Evolutionary conservation across 2,329 filamentous ascomycete genomes (phyloP).

Genomic region (Boeremia lycopersici): DNA sequence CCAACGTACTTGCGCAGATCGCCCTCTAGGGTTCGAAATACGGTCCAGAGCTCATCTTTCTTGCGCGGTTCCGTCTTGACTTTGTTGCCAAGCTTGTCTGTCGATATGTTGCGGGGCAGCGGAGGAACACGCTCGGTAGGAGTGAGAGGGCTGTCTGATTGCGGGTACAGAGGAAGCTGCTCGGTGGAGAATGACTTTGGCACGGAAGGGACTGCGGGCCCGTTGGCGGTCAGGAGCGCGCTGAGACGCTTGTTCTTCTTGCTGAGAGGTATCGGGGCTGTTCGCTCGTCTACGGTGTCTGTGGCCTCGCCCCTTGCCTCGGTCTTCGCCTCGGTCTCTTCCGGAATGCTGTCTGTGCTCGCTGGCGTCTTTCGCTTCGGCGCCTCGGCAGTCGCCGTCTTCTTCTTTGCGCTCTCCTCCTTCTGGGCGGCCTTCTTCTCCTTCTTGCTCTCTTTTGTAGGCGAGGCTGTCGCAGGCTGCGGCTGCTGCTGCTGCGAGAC

Average conservation of each 20-base stretch:
- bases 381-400: slow-evolving; percentile 21
- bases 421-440: slow-evolving; percentile 20
- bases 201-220: slow-evolving; percentile 48
- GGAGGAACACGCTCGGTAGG: slow-evolving; percentile 48
- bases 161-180: slow-evolving; percentile 46
- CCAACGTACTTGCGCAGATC: slow-evolving; percentile 67
- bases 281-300: slow-evolving; percentile 26
- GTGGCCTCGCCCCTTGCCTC: slow-evolving; percentile 24
- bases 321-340: slow-evolving; percentile 34
- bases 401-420: slow-evolving; percentile 25
- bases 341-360: slow-evolving; percentile 37
- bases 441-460: slow-evolving; percentile 20
- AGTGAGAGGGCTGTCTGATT: slow-evolving; percentile 41
- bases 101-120: slow-evolving; percentile 49
- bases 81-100: slow-evolving; percentile 48
- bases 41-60: slow-evolving; percentile 72
- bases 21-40: slow-evolving; percentile 70
- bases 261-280: slow-evolving; percentile 28
- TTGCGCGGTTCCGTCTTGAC: slow-evolving; percentile 55
- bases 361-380: slow-evolving; percentile 35
- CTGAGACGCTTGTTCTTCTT: slow-evolving; percentile 47
- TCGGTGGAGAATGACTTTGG: slow-evolving; percentile 59
- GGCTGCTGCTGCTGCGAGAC: slow-evolving; percentile 30
- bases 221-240: slow-evolving; percentile 37
- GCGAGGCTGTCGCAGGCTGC: slow-evolving; percentile 25